A percentile compares a stretch with the other conserved stretches of the same genome.
Conservation (phyloP, 345 rosid genomes). For the Brassica juncea region DNA sequence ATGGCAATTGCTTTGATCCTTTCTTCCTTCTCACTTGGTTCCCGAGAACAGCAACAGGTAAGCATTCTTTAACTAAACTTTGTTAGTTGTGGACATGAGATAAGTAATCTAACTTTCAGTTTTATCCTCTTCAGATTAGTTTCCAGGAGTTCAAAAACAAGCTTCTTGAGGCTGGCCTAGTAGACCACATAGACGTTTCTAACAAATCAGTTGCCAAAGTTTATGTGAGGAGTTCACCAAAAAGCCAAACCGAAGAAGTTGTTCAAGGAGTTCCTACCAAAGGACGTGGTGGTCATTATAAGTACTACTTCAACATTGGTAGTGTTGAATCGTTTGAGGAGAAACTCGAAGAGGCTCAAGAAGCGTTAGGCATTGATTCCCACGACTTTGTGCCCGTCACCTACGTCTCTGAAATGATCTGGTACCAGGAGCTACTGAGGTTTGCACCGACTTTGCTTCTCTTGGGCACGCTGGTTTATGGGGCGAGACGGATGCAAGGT, state of each 20-base stretch:
- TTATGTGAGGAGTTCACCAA: slow-evolving; percentile 57
- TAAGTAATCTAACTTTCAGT: neutral
- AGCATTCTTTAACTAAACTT: slow-evolving; percentile 6
- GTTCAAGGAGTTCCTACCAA: slow-evolving; percentile 49
- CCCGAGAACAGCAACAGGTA: slow-evolving; percentile 67
- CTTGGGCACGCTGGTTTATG: neutral
- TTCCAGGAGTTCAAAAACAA: slow-evolving; percentile 62
- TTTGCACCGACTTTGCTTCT: neutral
- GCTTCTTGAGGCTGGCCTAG: slow-evolving; percentile 81
- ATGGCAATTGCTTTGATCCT: slow-evolving; percentile 57
- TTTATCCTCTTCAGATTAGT: slow-evolving; percentile 60
- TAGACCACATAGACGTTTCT: slow-evolving; percentile 84
- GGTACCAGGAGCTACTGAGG: neutral
- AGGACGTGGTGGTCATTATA: slow-evolving; percentile 37
- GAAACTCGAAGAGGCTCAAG: neutral
- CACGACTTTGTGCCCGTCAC: neutral
- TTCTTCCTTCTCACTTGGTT: slow-evolving; percentile 46
- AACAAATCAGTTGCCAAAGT: slow-evolving; percentile 91
- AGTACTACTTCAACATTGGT: neutral
- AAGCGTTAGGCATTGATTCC: neutral
- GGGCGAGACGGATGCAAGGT: neutral
- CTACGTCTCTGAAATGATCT: neutral
- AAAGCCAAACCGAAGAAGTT: slow-evolving; percentile 47
- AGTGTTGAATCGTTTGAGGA: neutral
- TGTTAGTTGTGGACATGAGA: slow-evolving; percentile 7